Conservation (phyloP, 2,329 filamentous ascomycete species). For the Fonsecaea pedrosoi region DNA sequence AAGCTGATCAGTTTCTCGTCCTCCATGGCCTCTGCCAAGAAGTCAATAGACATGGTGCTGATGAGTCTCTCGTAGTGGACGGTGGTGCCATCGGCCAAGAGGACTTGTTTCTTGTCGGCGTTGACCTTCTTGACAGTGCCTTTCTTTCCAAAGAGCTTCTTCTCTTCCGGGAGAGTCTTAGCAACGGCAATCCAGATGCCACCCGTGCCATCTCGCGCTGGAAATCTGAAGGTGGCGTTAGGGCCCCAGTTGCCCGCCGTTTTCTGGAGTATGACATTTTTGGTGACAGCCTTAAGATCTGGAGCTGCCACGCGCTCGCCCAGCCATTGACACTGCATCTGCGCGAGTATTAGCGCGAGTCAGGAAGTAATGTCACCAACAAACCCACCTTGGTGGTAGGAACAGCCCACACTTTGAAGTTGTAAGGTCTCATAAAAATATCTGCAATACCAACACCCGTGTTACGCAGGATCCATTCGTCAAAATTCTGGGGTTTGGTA, state of each 20-base stretch:
- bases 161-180: slow-evolving; percentile 88
- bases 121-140: slow-evolving; percentile 87
- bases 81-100: slow-evolving; percentile 81
- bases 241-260: slow-evolving; percentile 97
- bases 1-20: slow-evolving; percentile 82
- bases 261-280: slow-evolving; percentile 95
- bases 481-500: slow-evolving; percentile 94
- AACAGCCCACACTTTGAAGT: slow-evolving; percentile 99
- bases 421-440: slow-evolving; percentile 99
- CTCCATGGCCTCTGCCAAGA: slow-evolving; percentile 83
- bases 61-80: slow-evolving; percentile 91
- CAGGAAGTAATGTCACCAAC: background rate
- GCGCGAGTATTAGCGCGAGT: slow-evolving; percentile 22
- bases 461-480: slow-evolving; percentile 96
- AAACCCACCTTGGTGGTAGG: slow-evolving; percentile 84
- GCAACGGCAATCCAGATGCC: slow-evolving; percentile 99
- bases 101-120: slow-evolving; percentile 81
- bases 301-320: slow-evolving; percentile 98
- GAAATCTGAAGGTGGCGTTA: slow-evolving; percentile 98
- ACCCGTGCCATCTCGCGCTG: slow-evolving; percentile 91
- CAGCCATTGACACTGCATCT: slow-evolving; percentile 99
- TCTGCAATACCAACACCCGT: slow-evolving; percentile 89
- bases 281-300: slow-evolving; percentile 89
- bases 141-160: slow-evolving; percentile 86
- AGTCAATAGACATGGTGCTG: slow-evolving; percentile 95